Evolutionary conservation across 2,329 filamentous ascomycete species (phyloP), one percentile per base, ranked within the genome.

Genomic region (Thermothelomyces thermophilus): DNA sequence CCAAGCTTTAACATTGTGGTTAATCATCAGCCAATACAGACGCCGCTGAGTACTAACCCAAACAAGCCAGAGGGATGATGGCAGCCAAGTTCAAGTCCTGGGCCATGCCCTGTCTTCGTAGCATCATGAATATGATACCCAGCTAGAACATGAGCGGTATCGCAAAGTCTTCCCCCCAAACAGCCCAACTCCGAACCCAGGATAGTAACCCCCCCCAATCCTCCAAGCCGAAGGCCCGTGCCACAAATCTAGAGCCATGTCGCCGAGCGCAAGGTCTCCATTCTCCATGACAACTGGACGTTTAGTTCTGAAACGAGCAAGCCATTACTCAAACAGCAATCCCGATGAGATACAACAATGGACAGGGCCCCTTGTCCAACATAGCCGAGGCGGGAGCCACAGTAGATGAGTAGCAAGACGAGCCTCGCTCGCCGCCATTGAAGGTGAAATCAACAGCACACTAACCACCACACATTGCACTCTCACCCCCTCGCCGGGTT

Each of bases 181-280:
- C n/a, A n/a, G n/a, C 24, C 24, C 24, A 26, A 26, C 5, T 26
- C 24, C 9, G 5, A 26, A 33, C 31, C 19, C 5, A n/a, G n/a
- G 19, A 9, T 22, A 22, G 37, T 41, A 41, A 26, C 37, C n/a
- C 37, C 22, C 2, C 16, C 37, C 24, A 5, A 28, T 22, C n/a
- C n/a, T n/a, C n/a, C n/a, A n/a, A n/a, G n/a, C n/a, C n/a, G n/a
- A n/a, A 22, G 14, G 5, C 41, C 3, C 19, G 11, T 24, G 20
- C 4, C 13, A 13, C 10, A 40, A 39, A 20, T 46, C 8, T 37
- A 34, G 9, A 9, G 41, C 7, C 14, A 34, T 37, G 31, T 17
- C 35, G 8, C 30, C 9, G 43, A 46, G 34, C 43, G 43, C 14
- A 24, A 46, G 35, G 43, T 39, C 43, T 46, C 43, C 43, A 30